Conservation (phyloP, 1,139 yeast genomes). For the Nakaseomyces sp. region DNA sequence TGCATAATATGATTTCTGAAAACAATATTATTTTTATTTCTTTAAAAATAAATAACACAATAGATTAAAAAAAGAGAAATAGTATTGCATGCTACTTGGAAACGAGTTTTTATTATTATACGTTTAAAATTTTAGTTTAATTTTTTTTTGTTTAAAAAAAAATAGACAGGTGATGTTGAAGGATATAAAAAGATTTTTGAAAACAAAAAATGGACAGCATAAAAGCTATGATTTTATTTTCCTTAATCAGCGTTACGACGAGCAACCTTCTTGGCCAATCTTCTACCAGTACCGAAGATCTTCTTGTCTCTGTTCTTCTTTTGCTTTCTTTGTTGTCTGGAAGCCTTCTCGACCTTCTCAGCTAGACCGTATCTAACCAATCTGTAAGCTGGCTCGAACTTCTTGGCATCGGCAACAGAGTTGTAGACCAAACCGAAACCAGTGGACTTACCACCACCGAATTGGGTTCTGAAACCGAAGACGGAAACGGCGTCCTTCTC, state of each 20-base stretch:
- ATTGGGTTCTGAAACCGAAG: slow-evolving; percentile 98
- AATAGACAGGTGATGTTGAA: slow-evolving; percentile 4
- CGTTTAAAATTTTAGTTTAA: neutral
- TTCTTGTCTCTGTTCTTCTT: slow-evolving; percentile 99
- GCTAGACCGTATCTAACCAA: slow-evolving; percentile 98
- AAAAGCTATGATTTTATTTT: neutral
- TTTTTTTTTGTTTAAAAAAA: slow-evolving; percentile 2
- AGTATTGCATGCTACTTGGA: slow-evolving; percentile 6
- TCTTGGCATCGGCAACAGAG: slow-evolving; percentile 96
- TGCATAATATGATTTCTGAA: neutral
- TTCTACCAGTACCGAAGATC: slow-evolving; percentile 96
- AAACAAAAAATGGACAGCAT: neutral
- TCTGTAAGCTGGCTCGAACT: slow-evolving; percentile 99
- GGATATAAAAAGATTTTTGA: slow-evolving; percentile 3
- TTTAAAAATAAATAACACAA: slow-evolving; percentile 1
- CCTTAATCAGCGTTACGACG: slow-evolving; percentile 40
- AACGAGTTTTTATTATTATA: slow-evolving; percentile 4
- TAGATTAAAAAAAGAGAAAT: neutral
- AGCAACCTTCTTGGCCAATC: slow-evolving; percentile 88
- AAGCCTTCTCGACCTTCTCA: slow-evolving; percentile 89
- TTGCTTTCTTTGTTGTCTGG: slow-evolving; percentile 99
- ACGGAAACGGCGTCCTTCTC: slow-evolving; percentile 98
- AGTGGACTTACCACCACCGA: slow-evolving; percentile 99
- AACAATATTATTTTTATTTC: neutral
- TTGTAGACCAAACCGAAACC: slow-evolving; percentile 99